A percentile compares a stretch with the other conserved stretches of the same genome.
phyloP scores from a whole-genome alignment of 108 stramenopile species.

The Chaetoceros tenuissimus region DNA sequence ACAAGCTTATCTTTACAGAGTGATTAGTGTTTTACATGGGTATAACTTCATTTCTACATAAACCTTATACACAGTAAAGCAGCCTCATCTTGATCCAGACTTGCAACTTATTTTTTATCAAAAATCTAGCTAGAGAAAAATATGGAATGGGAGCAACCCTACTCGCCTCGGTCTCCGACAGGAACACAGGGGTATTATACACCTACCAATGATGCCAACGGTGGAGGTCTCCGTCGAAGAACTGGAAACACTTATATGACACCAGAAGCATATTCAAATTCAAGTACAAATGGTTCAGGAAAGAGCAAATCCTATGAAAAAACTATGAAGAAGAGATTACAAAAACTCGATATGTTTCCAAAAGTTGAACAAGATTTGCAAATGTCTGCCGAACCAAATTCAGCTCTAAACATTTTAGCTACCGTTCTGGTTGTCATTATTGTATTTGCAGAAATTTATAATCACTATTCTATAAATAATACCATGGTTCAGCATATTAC shows the following conservation, averaged over 20 bases:
- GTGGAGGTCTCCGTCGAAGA: neutral
- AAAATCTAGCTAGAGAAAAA: constrained; percentile 1
- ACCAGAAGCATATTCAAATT: neutral
- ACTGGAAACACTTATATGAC: neutral
- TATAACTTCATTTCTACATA: too few relatives aligned
- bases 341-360: constrained; percentile 72
- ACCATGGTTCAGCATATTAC: constrained; percentile 43
- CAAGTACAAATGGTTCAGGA: too few relatives aligned
- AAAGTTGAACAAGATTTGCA: constrained; percentile 70
- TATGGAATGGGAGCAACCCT: neutral
- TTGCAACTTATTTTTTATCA: too few relatives aligned
- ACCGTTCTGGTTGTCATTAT: constrained; percentile 42
- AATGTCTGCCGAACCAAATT: constrained; percentile 63
- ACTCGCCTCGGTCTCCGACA: neutral
- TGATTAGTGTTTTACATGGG: too few relatives aligned
- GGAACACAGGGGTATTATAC: neutral
- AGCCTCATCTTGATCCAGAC: too few relatives aligned
- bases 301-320: neutral
- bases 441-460: constrained; percentile 45
- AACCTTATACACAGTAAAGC: too few relatives aligned
- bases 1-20: too few relatives aligned
- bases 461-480: constrained; percentile 35
- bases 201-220: neutral
- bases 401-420: constrained; percentile 42
- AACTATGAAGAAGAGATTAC: constrained; percentile 15